phyloP scores from a whole-genome alignment of 305 asterid species.

The Rubia balearica region DNA sequence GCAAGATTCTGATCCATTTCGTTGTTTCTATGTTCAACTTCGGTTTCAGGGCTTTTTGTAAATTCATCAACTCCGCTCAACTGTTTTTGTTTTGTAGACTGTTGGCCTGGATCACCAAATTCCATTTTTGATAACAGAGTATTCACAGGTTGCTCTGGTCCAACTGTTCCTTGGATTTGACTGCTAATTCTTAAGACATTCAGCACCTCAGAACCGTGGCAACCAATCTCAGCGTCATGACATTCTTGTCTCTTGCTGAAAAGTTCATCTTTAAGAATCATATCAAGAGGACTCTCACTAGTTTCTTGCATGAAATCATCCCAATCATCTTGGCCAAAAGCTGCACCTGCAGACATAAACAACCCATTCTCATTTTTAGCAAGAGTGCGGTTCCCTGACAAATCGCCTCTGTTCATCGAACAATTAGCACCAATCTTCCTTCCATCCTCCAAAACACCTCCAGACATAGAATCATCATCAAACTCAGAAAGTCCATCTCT shows the following conservation, averaged over 20 bases:
- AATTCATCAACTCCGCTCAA: conserved; percentile 36
- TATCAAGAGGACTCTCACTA: conserved; percentile 27
- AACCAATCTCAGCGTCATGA: conserved; percentile 24
- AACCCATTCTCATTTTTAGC: conserved; percentile 33
- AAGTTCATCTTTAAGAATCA: conserved; percentile 30
- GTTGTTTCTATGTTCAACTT: conserved; percentile 24
- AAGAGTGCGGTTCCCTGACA: conserved; percentile 23
- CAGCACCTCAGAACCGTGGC: conserved; percentile 26
- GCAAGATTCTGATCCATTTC: conserved; percentile 25
- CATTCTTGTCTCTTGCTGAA: conserved; percentile 21
- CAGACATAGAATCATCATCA: conserved; percentile 80
- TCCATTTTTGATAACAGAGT: conserved; percentile 24
- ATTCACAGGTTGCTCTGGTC: conserved; percentile 9
- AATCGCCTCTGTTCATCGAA: conserved; percentile 21
- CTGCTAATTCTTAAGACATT: conserved; percentile 11
- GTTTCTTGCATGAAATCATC: conserved; percentile 59
- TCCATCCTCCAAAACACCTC: conserved; percentile 57
- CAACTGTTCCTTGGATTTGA: conserved; percentile 8
- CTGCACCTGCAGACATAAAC: conserved; percentile 63
- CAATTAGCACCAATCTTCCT: conserved; percentile 28
- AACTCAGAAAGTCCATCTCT: conserved; percentile 65
- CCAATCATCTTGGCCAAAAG: conserved; percentile 83
- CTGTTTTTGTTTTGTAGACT: conserved; percentile 28
- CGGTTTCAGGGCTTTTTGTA: conserved; percentile 34
- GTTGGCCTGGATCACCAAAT: conserved; percentile 21